Conservation (phyloP, 2,329 filamentous ascomycete species). For the Chaetomiaceae sp. region DNA sequence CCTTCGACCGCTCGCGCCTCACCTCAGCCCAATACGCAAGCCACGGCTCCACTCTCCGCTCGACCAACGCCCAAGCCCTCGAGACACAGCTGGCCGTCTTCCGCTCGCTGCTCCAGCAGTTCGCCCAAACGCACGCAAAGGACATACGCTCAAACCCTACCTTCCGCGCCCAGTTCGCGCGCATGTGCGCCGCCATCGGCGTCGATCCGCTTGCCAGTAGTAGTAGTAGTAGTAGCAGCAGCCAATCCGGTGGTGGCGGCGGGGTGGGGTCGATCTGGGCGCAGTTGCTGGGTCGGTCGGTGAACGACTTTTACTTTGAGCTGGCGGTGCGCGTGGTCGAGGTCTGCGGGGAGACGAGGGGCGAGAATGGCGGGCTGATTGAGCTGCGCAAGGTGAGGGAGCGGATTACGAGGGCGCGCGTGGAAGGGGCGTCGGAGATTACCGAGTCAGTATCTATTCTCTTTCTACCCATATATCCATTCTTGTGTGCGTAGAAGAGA, state of each 20-base stretch:
- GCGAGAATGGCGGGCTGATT: constrained; percentile 89
- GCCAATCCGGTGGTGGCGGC: constrained; percentile 43
- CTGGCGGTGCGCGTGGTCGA: constrained; percentile 94
- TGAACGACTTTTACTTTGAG: constrained; percentile 99
- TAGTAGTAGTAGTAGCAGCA: constrained; percentile 35
- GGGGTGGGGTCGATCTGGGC: constrained; percentile 76
- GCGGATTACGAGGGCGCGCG: constrained; percentile 65
- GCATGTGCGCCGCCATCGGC: constrained; percentile 96
- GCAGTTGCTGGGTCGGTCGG: constrained; percentile 81
- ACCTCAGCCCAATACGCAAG: constrained; percentile 85
- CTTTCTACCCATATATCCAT: too few species aligned
- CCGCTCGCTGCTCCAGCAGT: constrained; percentile 90
- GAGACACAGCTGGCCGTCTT: constrained; percentile 94
- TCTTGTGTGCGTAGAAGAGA: too few species aligned
- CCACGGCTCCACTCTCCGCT: constrained; percentile 83
- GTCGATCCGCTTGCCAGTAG: constrained; percentile 85
- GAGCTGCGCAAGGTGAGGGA: constrained; percentile 76
- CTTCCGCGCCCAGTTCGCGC: constrained; percentile 94
- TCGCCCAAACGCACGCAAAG: constrained; percentile 88
- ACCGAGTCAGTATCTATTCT: constrained; percentile 57
- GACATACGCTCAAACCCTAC: constrained; percentile 93
- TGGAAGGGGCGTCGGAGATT: constrained; percentile 73
- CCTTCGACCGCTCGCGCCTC: constrained; percentile 80
- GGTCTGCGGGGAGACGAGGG: constrained; percentile 78
- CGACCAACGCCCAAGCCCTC: constrained; percentile 76